A percentile compares a stretch with the other conserved stretches of the same genome.
Evolutionary conservation across 352 stramenopile species (phyloP).

Genomic region (Pythium phragmitis): DNA sequence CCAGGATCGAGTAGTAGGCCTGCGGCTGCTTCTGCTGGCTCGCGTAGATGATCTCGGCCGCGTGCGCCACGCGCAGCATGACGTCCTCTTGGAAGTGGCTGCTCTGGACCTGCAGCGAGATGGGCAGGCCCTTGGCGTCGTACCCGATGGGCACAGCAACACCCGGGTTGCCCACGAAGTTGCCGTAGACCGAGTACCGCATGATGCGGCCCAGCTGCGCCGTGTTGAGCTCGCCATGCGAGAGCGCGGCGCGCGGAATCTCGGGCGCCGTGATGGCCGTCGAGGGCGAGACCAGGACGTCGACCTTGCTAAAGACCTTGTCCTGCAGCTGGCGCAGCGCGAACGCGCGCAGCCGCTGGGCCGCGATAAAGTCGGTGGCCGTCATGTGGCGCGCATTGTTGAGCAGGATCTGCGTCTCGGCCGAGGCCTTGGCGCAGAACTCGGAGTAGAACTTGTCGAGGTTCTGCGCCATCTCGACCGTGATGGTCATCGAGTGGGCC

Average conservation of each 20-base stretch:
- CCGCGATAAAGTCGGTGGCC: constrained; percentile 81
- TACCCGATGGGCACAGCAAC: constrained; percentile 75
- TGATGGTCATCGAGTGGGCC: constrained; percentile 80
- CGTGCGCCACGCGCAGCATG: constrained; percentile 66
- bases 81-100: constrained; percentile 75
- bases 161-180: constrained; percentile 85
- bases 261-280: constrained; percentile 74
- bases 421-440: constrained; percentile 47
- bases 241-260: constrained; percentile 48
- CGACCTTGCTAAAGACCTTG: constrained; percentile 79
- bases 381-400: constrained; percentile 64
- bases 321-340: constrained; percentile 72
- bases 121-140: constrained; percentile 57
- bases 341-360: constrained; percentile 83
- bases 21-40: constrained; percentile 46
- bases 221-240: constrained; percentile 56
- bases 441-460: constrained; percentile 65
- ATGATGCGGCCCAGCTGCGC: constrained; percentile 62
- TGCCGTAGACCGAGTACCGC: constrained; percentile 82
- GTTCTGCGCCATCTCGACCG: constrained; percentile 73
- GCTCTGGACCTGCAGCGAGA: constrained; percentile 79
- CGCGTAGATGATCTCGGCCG: constrained; percentile 44
- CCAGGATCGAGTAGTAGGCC: constrained; percentile 67
- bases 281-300: constrained; percentile 88
- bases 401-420: constrained; percentile 78